Evolutionary conservation across 139 green algal genomes (phyloP), one percentile per base, ranked within the genome.

Genomic region (Tetradesmus lagerheimii): DNA sequence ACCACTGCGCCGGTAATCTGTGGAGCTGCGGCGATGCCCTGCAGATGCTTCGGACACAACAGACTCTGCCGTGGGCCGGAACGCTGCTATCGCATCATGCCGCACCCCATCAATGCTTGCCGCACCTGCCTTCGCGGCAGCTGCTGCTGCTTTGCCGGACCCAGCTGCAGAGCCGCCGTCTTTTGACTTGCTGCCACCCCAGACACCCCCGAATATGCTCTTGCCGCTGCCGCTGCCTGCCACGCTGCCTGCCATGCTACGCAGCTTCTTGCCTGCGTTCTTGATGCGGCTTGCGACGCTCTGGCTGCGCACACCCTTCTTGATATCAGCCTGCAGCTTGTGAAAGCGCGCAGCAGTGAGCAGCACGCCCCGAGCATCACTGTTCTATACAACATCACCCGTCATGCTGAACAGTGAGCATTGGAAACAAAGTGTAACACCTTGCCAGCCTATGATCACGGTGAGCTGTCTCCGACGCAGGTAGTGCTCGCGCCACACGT

Each of bases 231-330:
- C 53, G 83, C 64, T 80, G 64, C 83, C 83, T 67, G 64, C 62
- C 0, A 27, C 20, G 43, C 74, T 86, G 66, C 34, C n/a, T 4
- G 81, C 50, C 11, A 27, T 27, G 20, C 50, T 35, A 12, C 74
- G 74, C 31, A 88, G 25, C 64, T n/a, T 62, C 14, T 77, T n/a
- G 29, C 83, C 83, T 38, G 39, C 83, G 29, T 38, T 62, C 47
- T 88, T 88, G 64, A 88, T 57, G 38, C 83, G 62, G 83, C 83
- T 88, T 27, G 83, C 83, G 25, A 88, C n/a, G 38, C 83, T 88
- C 27, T 80, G 62, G 14, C 29, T 57, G 64, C 83, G 83, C 20
- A 88, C 83, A 31, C 83, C 83, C 12, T 64, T 80, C 37, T 88
- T 88, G 29, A 88, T 88, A 39, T 88, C 83, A 15, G 47, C 83